Evolutionary conservation across 2,329 filamentous ascomycete species (phyloP).

Genomic region (Fusarium zealandicum): DNA sequence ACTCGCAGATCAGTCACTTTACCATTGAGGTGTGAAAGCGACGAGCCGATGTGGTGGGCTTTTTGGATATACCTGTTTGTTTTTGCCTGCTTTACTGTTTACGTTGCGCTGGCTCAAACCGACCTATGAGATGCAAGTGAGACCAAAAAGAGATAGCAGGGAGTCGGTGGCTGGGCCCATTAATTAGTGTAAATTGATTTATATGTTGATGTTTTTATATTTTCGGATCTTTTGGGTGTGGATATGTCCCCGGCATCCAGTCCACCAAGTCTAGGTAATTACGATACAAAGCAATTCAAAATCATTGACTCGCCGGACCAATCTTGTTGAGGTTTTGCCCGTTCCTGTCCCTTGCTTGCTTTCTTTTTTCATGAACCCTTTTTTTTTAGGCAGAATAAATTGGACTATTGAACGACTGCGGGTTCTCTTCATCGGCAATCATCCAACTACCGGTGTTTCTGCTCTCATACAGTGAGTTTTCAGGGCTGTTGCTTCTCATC

Average conservation of each 20-base stretch:
- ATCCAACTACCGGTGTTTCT: conserved; percentile 5
- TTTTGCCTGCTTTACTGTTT: conserved; percentile 19
- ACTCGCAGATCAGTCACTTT: conserved; percentile 77
- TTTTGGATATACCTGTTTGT: conserved; percentile 17
- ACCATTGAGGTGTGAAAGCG: conserved; percentile 68
- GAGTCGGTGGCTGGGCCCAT: conserved; percentile 33
- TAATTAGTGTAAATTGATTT: conserved; percentile 29
- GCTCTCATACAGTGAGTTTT: conserved; percentile 3
- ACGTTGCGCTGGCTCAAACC: conserved; percentile 5
- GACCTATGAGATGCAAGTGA: conserved; percentile 18
- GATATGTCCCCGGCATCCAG: background rate
- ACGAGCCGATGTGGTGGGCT: background rate
- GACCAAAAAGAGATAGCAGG: conserved; percentile 31
- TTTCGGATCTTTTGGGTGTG: background rate
- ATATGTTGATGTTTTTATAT: conserved; percentile 18
- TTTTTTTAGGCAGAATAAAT: conserved; percentile 10
- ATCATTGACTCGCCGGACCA: background rate
- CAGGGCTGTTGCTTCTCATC: background rate
- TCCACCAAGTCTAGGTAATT: conserved; percentile 3
- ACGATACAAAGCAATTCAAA: conserved; percentile 23
- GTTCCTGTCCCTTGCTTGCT: background rate
- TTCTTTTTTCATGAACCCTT: background rate
- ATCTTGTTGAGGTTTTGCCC: conserved; percentile 1
- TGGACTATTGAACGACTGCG: background rate
- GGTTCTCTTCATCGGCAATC: background rate